These are phyloP conservation scores for Colletotrichum sp. DNA, from an alignment of 2,329 filamentous ascomycete genomes.

Conservation along the genomic window DNA sequence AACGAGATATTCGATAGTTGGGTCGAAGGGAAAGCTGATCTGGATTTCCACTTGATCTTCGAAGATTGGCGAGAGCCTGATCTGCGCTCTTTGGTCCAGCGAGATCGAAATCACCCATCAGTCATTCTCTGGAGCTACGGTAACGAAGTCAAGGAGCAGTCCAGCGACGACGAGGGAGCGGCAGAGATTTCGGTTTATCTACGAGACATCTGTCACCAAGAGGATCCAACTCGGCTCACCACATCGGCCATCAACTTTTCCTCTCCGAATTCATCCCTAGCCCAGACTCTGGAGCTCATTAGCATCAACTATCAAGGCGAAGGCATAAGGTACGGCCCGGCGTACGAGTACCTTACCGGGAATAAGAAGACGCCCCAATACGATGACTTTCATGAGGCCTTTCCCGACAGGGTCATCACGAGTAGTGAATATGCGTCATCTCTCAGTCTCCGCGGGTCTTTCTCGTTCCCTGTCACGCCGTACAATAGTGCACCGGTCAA, in stretches of 20 bases:
- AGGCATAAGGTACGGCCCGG: background rate
- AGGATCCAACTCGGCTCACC: background rate
- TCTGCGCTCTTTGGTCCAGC: background rate
- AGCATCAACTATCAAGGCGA: background rate
- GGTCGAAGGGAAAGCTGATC: background rate
- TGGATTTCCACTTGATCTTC: background rate
- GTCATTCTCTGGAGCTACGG: background rate
- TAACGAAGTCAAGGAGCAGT: background rate
- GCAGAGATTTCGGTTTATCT: background rate
- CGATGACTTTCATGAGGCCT: background rate
- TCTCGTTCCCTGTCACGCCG: constrained; percentile 54
- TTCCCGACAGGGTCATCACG: background rate
- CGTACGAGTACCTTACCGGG: background rate
- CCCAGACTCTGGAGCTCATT: background rate
- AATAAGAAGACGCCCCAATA: background rate
- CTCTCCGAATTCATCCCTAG: rapidly evolving
- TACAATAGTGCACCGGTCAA: constrained; percentile 41
- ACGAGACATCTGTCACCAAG: background rate
- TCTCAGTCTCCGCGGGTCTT: constrained; percentile 56
- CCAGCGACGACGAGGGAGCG: background rate
- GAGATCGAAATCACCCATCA: background rate
- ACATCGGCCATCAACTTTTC: background rate
- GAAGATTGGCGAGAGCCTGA: background rate
- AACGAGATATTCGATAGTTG: background rate
- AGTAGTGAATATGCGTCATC: constrained; percentile 44